phyloP scores from a whole-genome alignment of 805 yeast genomes.

The Grigorovia yakushimaensis region DNA sequence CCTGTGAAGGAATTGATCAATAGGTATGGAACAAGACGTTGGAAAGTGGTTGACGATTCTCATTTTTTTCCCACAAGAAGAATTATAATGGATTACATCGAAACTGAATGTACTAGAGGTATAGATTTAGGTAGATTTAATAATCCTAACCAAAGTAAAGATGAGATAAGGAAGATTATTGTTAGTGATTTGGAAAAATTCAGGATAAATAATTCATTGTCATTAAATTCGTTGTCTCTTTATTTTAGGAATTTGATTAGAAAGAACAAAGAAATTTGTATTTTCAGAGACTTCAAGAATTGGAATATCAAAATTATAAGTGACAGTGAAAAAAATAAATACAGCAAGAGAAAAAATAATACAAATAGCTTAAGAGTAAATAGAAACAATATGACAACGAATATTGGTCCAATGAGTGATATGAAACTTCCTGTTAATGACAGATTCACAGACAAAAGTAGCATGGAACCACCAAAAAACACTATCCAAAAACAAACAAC shows the following conservation, averaged over 20 bases:
- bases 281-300: slow-evolving; percentile 23
- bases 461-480: not conserved
- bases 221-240: slow-evolving; percentile 27
- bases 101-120: slow-evolving; percentile 28
- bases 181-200: slow-evolving; percentile 30
- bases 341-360: slow-evolving; percentile 23
- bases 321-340: slow-evolving; percentile 24
- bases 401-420: not conserved
- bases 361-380: not conserved
- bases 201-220: slow-evolving; percentile 26
- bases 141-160: slow-evolving; percentile 22
- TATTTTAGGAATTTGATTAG: slow-evolving; percentile 26
- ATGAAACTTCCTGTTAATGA: not conserved
- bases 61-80: slow-evolving; percentile 32
- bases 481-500: not conserved
- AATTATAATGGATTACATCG: slow-evolving; percentile 31
- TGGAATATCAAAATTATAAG: slow-evolving; percentile 25
- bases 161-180: slow-evolving; percentile 24
- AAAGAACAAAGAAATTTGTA: slow-evolving; percentile 24
- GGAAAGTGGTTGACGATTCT: slow-evolving; percentile 32
- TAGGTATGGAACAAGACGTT: slow-evolving; percentile 29
- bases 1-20: slow-evolving; percentile 27
- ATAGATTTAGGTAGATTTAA: slow-evolving; percentile 25
- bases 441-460: not conserved
- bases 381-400: not conserved